phyloP scores from a whole-genome alignment of 768 basidiomycete genomes.

The Chiua virens region DNA sequence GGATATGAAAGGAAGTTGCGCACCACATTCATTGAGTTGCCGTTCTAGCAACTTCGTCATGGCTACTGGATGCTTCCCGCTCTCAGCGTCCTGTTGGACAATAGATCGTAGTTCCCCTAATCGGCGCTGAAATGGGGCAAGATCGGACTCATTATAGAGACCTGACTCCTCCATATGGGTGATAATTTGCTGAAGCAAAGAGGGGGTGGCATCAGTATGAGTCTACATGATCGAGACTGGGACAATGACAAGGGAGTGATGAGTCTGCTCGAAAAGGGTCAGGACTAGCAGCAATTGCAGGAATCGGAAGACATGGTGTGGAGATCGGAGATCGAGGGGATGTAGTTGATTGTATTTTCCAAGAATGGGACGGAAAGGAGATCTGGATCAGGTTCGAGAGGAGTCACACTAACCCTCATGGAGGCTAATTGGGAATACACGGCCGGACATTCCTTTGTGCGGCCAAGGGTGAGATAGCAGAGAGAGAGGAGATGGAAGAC shows the following conservation, averaged over 20 bases:
- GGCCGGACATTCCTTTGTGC: conserved; percentile 91
- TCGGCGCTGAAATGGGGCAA: conserved; percentile 83
- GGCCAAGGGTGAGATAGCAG: conserved; percentile 97
- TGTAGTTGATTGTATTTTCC: background rate
- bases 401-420: conserved; percentile 75
- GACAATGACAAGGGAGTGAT: conserved; percentile 16
- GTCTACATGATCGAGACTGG: conserved; percentile 20
- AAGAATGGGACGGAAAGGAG: conserved; percentile 6
- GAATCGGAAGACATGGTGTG: conserved; percentile 6
- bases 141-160: conserved; percentile 89
- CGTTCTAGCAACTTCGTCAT: conserved; percentile 88
- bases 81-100: conserved; percentile 77
- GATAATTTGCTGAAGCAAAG: conserved; percentile 75
- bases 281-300: conserved; percentile 20
- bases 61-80: conserved; percentile 80
- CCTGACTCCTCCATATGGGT: conserved; percentile 95
- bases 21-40: conserved; percentile 91
- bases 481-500: conserved; percentile 94
- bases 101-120: conserved; percentile 82
- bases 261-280: conserved; percentile 27
- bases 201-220: conserved; percentile 23
- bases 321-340: conserved; percentile 1
- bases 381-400: background rate
- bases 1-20: conserved; percentile 32
- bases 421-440: conserved; percentile 95